Evolutionary conservation across 2,329 filamentous ascomycete species (phyloP).

Genomic region (Talaromyces atroroseus): DNA sequence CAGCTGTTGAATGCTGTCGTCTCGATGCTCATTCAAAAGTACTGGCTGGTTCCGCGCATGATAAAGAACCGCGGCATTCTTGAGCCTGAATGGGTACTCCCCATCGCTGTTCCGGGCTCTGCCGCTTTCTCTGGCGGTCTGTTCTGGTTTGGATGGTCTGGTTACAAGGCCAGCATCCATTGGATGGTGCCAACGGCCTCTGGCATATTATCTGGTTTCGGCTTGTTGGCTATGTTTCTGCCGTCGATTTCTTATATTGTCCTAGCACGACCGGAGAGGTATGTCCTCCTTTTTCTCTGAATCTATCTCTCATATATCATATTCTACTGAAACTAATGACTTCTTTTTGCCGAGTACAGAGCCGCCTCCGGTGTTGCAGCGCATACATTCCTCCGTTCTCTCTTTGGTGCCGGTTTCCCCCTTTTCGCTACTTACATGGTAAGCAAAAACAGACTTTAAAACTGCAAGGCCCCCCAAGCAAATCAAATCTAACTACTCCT

Average conservation of each 20-base stretch:
- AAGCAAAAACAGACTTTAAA: conserved; percentile 27
- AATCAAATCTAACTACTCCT: conserved; percentile 43
- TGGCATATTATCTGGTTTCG: conserved; percentile 57
- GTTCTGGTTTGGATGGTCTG: conserved; percentile 58
- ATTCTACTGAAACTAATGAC: conserved; percentile 58
- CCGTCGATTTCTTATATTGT: conserved; percentile 28
- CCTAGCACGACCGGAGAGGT: conserved; percentile 9
- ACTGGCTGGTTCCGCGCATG: conserved; percentile 27
- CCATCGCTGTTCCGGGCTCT: conserved; percentile 52
- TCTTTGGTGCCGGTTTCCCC: conserved; percentile 32
- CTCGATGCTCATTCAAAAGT: conserved; percentile 40
- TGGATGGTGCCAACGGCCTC: conserved; percentile 56
- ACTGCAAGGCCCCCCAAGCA: too few relatives aligned
- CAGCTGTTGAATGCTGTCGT: conserved; percentile 30
- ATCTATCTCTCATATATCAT: conserved; percentile 36
- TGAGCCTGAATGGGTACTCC: conserved; percentile 47
- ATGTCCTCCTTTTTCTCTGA: not conserved
- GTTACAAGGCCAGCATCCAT: conserved; percentile 43
- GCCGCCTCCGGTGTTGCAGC: conserved; percentile 54
- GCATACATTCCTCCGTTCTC: conserved; percentile 44
- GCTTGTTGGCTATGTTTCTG: conserved; percentile 54
- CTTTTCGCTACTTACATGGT: conserved; percentile 32
- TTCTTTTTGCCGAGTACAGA: conserved; percentile 48
- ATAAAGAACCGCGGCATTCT: conserved; percentile 37
- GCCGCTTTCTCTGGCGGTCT: conserved; percentile 51